Evolutionary conservation across 805 yeast genomes (phyloP), one percentile per base, ranked within the genome.

Genomic region (Candida argentea): DNA sequence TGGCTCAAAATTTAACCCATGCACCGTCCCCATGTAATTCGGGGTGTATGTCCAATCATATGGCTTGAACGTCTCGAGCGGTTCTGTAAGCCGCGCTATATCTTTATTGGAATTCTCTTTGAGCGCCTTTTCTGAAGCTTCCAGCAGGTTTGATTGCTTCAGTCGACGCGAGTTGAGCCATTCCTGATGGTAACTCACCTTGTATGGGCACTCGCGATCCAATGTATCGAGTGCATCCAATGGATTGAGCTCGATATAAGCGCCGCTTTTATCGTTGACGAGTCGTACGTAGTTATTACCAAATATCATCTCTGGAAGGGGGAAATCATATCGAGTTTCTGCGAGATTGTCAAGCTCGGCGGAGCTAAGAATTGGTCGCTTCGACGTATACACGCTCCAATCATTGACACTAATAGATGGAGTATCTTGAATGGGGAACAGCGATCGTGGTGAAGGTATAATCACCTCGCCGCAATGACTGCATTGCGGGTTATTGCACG

Each of bases 21-120:
- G 16, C 6, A 61, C 31, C 0, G 76, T 65, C 0, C 97, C 98
- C 34, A 61, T 65, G 50, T 89, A 91, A 26, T 63, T 53, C 1
- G 94, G 75, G 0, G 95, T 71, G 49, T 91, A 91, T 0, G 98
- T 89, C 99, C 99, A 91, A 57, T 91, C 98, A 48, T 74, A 91
- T 2, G 95, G 91, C 42, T 80, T 79, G 28, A 78, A 72, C 20
- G 79, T 70, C 25, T 79, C 65, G 70, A 45, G 64, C 51, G 33
- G 35, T 20, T 31, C 76, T 4, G 57, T 50, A 30, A 52, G 37
- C 65, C 46, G 66, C 50, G 46, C 65, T 21, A 50, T 39, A 27
- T 51, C 55, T 26, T 37, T 48, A 20, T 20, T 36, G 11, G 43
- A 39, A 27, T 40, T 40, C 17, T 48, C 51, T 25, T 46, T 48